Evolutionary conservation across 2,329 filamentous ascomycete genomes (phyloP).

Genomic region (Diaporthe nobilis): DNA sequence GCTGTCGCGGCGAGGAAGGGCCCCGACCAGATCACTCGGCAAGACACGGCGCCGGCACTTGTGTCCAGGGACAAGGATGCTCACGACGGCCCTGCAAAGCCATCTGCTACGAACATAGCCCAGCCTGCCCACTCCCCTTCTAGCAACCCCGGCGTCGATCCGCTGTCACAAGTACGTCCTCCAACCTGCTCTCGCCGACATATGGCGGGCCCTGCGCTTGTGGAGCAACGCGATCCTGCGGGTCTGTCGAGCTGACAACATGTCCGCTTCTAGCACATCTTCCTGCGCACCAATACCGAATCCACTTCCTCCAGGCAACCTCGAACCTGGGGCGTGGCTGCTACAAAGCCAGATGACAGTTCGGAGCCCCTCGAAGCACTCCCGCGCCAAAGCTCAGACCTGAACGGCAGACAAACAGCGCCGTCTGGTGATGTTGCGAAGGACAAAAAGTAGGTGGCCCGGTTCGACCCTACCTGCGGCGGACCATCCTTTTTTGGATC

Average conservation of each 20-base stretch:
- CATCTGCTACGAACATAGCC: not conserved
- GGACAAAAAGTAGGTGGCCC: constrained; percentile 75
- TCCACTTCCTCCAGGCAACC: constrained; percentile 65
- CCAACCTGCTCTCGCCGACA: not conserved
- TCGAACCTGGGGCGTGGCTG: constrained; percentile 61
- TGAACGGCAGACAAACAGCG: constrained; percentile 52
- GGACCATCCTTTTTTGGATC: not conserved
- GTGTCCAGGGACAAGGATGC: constrained; percentile 33
- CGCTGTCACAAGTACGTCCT: constrained; percentile 41
- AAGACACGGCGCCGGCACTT: constrained; percentile 17
- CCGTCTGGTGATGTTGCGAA: constrained; percentile 59
- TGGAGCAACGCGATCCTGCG: not conserved
- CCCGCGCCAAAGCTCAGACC: constrained; percentile 58
- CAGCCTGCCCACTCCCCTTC: constrained; percentile 16
- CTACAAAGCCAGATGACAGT: constrained; percentile 65
- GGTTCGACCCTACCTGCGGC: not conserved
- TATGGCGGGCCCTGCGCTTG: not conserved
- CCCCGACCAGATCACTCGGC: not conserved
- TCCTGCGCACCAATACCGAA: constrained; percentile 77
- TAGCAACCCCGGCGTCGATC: constrained; percentile 37
- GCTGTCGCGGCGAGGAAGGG: constrained; percentile 12
- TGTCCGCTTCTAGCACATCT: constrained; percentile 64
- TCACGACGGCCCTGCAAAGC: constrained; percentile 29
- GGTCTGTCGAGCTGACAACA: constrained; percentile 33
- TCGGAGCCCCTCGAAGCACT: constrained; percentile 53